A percentile compares a stretch with the other conserved stretches of the same genome.
Conservation (phyloP, 768 basidiomycete species). For the Paxillus rubicundulus region DNA sequence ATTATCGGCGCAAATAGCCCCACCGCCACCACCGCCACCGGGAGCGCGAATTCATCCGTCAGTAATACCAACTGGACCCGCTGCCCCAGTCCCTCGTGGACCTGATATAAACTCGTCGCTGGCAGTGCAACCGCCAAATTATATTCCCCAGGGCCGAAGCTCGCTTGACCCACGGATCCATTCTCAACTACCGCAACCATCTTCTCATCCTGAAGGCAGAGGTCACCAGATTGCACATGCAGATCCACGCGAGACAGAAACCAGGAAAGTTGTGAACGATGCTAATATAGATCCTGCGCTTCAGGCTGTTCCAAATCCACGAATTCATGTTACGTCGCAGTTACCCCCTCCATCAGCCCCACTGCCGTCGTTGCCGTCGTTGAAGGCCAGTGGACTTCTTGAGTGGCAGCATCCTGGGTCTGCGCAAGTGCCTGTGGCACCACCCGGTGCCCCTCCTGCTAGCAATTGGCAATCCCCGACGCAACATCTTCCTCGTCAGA, state of each 20-base stretch:
- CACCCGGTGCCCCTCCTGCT: constrained; percentile 9
- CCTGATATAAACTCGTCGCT: constrained; percentile 17
- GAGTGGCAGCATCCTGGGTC: constrained; percentile 52
- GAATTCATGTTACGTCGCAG: constrained; percentile 17
- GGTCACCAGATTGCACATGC: constrained; percentile 10
- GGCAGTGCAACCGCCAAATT: constrained; percentile 27
- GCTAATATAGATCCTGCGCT: constrained; percentile 33
- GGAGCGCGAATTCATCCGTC: constrained; percentile 20
- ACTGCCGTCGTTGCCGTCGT: constrained; percentile 59
- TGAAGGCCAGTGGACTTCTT: constrained; percentile 72
- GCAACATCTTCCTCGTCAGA: constrained; percentile 25
- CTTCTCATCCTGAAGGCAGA: constrained; percentile 19
- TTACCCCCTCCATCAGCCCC: constrained; percentile 2
- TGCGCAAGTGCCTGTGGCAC: constrained; percentile 19
- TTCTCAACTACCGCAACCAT: constrained; percentile 9
- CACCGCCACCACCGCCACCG: constrained; percentile 33
- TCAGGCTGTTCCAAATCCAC: constrained; percentile 22
- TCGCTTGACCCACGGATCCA: constrained; percentile 37
- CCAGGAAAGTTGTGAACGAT: constrained; percentile 24
- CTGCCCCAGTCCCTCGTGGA: constrained; percentile 20
- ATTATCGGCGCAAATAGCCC: constrained; percentile 13
- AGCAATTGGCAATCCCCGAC: constrained; percentile 22
- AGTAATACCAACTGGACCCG: constrained; percentile 11
- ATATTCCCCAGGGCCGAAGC: constrained; percentile 33
- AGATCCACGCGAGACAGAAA: constrained; percentile 28